Evolutionary conservation across 106 monocot species (phyloP), one percentile per base, ranked within the genome.

Genomic region (Chionographis japonica): DNA sequence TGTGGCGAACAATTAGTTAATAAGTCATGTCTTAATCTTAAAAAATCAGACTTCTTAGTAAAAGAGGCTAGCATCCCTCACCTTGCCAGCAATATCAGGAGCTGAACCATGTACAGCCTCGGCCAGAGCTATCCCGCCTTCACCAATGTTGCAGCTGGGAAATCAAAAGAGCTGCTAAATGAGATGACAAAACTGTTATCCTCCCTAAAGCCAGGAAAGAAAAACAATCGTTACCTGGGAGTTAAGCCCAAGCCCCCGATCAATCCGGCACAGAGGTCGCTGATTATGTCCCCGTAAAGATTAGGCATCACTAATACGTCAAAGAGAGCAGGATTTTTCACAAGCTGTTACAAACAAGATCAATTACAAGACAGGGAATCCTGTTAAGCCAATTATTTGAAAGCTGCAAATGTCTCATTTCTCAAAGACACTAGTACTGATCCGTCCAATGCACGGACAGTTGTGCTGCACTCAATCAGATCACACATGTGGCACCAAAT

Each of bases 31-130:
- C 1, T 27, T 27, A 27, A 27, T 27, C 27, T 27, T 1, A 27
- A 27, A 27, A 27, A 27, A 27, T 27, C 27, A 27, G 27, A 27
- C 27, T 27, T 27, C 1, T 27, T 27, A 27, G 27, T 27, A 27
- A 27, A 0, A 27, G 27, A 27, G 27, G 27, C 27, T 36, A 39
- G 12, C 55, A 43, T n/a, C n/a, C 3, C 49, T 67, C 63, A 94
- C 94, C 77, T 95, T 95, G 43, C 95, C 95, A 54, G 95, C 91
- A 74, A 95, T 91, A 77, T 95, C 91, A 43, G 95, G 95, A 3
- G 95, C 95, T 41, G 95, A 95, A 72, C 95, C 95, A 74, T 95
- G 95, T 42, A 95, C 95, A 66, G 92, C 92, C 62, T 97, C 92
- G 20, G 92, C 95, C 43, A 97, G 74, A 68, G 85, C 85, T 68